Evolutionary conservation across 805 yeast genomes (phyloP).

Genomic region (Groenewaldozyma tartarivorans): DNA sequence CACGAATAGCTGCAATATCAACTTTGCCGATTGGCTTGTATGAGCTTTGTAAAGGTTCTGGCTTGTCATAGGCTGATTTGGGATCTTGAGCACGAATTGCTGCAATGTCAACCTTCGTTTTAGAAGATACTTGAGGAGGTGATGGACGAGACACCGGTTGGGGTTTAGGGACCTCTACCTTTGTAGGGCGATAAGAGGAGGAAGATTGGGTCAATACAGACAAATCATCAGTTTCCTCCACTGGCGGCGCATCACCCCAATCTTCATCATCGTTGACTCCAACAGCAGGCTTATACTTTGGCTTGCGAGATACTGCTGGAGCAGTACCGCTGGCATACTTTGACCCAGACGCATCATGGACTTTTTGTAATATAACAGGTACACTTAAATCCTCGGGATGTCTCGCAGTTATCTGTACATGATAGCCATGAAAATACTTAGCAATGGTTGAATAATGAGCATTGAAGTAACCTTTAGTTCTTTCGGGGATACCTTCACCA

Average conservation of each 20-base stretch:
- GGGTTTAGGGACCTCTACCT: slow-evolving; percentile 40
- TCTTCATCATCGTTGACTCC: slow-evolving; percentile 30
- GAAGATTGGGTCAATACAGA: slow-evolving; percentile 29
- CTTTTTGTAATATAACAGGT: slow-evolving; percentile 59
- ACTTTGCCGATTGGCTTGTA: slow-evolving; percentile 57
- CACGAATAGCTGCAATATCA: slow-evolving; percentile 37
- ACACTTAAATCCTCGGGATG: slow-evolving; percentile 83
- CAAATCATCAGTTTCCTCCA: slow-evolving; percentile 25
- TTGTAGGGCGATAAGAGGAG: slow-evolving; percentile 57
- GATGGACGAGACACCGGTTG: slow-evolving; percentile 4
- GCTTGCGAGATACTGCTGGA: slow-evolving; percentile 24
- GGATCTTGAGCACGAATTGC: slow-evolving; percentile 29
- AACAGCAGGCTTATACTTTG: slow-evolving; percentile 28
- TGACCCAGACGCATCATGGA: slow-evolving; percentile 92
- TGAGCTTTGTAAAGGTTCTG: slow-evolving; percentile 32
- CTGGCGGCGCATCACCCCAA: slow-evolving; percentile 57
- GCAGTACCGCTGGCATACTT: slow-evolving; percentile 54
- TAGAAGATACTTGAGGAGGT: background rate
- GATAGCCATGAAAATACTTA: slow-evolving; percentile 54
- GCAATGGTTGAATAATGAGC: slow-evolving; percentile 33
- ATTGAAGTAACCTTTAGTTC: slow-evolving; percentile 33
- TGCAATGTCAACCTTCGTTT: slow-evolving; percentile 38
- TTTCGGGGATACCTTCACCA: slow-evolving; percentile 83
- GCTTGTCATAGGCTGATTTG: slow-evolving; percentile 21
- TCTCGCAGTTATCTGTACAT: slow-evolving; percentile 95